A percentile compares a stretch with the other conserved stretches of the same genome.
phyloP scores from a whole-genome alignment of 331 rosid genomes.

The Malus hybrid region DNA sequence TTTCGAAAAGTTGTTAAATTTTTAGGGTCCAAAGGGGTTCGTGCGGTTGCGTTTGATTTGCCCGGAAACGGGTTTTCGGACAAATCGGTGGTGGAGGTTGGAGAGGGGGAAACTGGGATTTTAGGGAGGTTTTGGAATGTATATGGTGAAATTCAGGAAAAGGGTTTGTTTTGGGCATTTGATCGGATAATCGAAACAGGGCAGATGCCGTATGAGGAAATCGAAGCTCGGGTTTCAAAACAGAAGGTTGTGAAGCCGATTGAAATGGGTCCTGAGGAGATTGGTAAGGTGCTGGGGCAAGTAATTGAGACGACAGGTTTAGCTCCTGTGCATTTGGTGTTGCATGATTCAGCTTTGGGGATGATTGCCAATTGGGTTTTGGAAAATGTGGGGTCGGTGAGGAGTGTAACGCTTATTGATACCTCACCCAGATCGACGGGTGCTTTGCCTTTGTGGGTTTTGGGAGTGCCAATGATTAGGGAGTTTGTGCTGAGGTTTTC shows the following conservation, averaged over 20 bases:
- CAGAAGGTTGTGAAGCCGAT: constrained; percentile 47
- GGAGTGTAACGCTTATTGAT: constrained; percentile 75
- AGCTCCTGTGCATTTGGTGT: constrained; percentile 78
- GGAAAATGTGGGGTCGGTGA: constrained; percentile 48
- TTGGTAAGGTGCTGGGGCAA: constrained; percentile 70
- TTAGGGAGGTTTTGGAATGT: constrained; percentile 67
- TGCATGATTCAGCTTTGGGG: constrained; percentile 80
- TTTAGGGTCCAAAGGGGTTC: constrained; percentile 44
- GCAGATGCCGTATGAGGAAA: constrained; percentile 82
- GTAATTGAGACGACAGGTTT: constrained; percentile 51
- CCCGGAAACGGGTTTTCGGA: constrained; percentile 93
- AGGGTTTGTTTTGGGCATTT: constrained; percentile 90
- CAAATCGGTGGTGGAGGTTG: constrained; percentile 40
- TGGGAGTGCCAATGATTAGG: constrained; percentile 58
- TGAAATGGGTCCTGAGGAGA: constrained; percentile 59
- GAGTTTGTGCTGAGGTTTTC: constrained; percentile 60
- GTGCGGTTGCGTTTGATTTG: constrained; percentile 53
- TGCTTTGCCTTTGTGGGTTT: constrained; percentile 61
- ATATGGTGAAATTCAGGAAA: constrained; percentile 61
- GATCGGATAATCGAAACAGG: constrained; percentile 93
- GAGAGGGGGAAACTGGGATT: constrained; percentile 41
- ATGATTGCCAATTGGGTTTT: constrained; percentile 59
- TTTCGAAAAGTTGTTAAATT: constrained; percentile 45
- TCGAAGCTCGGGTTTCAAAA: constrained; percentile 39
- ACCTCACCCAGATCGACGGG: constrained; percentile 28